phyloP scores from a whole-genome alignment of 2,329 filamentous ascomycete genomes.

The Colletotrichum sp. region DNA sequence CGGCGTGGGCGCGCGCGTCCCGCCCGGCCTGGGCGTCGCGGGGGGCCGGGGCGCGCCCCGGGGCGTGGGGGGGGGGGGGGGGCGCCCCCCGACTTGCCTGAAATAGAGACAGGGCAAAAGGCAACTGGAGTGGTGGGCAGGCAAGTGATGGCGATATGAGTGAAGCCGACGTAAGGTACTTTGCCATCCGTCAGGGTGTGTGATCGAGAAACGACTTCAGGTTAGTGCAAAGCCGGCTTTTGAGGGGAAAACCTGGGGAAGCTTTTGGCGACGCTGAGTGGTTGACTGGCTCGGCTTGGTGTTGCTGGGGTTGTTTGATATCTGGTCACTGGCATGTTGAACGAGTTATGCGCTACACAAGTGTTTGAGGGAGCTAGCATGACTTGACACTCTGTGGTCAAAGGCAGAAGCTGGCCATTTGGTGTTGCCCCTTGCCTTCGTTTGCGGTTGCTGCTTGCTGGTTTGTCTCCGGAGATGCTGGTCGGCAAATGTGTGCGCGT shows the following conservation, averaged over 20 bases:
- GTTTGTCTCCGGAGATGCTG: background rate
- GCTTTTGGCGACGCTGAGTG: slow-evolving; percentile 1
- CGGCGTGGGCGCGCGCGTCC: no score
- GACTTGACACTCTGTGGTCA: background rate
- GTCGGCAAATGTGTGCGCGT: background rate
- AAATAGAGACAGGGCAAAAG: background rate
- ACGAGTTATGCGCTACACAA: background rate
- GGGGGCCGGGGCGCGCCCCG: no score
- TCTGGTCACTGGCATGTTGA: background rate
- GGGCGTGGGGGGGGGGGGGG: no score
- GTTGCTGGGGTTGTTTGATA: background rate
- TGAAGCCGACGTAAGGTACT: background rate
- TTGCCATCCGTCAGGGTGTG: background rate
- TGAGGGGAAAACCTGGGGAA: slow-evolving; percentile 16
- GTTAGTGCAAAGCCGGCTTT: background rate
- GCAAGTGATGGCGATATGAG: background rate
- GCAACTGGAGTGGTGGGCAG: background rate
- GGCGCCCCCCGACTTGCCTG: background rate
- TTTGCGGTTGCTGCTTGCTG: background rate
- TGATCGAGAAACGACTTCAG: background rate
- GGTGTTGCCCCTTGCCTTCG: background rate
- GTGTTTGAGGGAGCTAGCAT: background rate
- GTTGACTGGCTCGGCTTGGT: background rate
- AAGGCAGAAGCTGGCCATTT: background rate
- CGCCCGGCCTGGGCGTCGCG: no score